Conservation (phyloP, 768 basidiomycete species). For the Astraeus odoratus region DNA sequence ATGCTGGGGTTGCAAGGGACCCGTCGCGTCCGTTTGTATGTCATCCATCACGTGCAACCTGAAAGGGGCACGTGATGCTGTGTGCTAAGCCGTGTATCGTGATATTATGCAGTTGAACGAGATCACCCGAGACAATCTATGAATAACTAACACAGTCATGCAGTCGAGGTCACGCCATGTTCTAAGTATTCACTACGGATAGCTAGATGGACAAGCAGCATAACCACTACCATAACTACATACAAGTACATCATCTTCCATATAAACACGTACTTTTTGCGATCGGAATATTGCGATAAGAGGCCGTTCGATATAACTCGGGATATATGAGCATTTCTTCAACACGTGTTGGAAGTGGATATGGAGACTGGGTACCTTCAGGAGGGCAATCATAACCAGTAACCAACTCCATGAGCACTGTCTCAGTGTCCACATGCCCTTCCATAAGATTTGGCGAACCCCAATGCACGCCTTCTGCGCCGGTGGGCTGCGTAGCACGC, state of each 20-base stretch:
- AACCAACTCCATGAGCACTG: slow-evolving; percentile 17
- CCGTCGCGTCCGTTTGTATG: too few relatives aligned
- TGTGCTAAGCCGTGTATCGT: too few relatives aligned
- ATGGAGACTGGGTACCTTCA: slow-evolving; percentile 16
- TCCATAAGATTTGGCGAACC: slow-evolving; percentile 12
- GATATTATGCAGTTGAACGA: too few relatives aligned
- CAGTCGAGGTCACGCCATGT: too few relatives aligned
- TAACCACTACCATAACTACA: too few relatives aligned
- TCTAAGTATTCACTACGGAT: too few relatives aligned
- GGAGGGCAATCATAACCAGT: slow-evolving; percentile 9
- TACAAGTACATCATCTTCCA: slow-evolving; percentile 17
- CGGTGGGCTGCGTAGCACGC: slow-evolving; percentile 23
- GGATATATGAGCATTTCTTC: slow-evolving; percentile 39
- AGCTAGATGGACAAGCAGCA: too few relatives aligned
- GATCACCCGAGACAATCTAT: too few relatives aligned
- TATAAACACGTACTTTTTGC: slow-evolving; percentile 26
- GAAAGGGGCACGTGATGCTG: too few relatives aligned
- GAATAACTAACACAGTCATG: too few relatives aligned
- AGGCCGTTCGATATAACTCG: slow-evolving; percentile 1
- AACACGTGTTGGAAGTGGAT: slow-evolving; percentile 54
- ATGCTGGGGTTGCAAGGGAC: neutral
- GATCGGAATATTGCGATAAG: slow-evolving; percentile 12
- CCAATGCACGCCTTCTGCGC: slow-evolving; percentile 20
- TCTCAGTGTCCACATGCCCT: slow-evolving; percentile 18
- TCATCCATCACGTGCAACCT: too few relatives aligned